Conservation (phyloP, 2,329 filamentous ascomycete species). For the Aspergillus tanneri region DNA sequence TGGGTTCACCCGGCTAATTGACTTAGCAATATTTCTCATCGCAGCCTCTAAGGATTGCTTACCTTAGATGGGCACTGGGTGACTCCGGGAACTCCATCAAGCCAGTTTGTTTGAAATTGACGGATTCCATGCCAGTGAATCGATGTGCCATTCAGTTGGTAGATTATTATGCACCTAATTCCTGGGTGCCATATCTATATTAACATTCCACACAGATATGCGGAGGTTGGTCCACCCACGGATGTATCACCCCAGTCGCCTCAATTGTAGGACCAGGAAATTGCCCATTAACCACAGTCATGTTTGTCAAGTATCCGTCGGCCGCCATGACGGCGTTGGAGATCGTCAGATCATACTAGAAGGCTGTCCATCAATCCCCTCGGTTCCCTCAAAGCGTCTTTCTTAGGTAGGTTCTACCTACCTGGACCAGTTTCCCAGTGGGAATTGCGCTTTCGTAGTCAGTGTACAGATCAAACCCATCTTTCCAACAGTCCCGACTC, state of each 20-base stretch:
- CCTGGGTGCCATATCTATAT: too few species aligned
- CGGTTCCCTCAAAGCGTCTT: too few species aligned
- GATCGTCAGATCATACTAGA: not conserved
- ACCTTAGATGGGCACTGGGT: not conserved
- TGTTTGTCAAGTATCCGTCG: not conserved
- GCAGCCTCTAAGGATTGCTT: too few species aligned
- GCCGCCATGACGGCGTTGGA: not conserved
- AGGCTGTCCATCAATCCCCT: too few species aligned
- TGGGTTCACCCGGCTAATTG: too few species aligned
- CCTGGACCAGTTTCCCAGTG: not conserved
- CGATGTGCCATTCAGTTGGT: not conserved
- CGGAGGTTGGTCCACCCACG: not conserved
- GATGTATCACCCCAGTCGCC: not conserved
- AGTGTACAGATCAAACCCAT: not conserved
- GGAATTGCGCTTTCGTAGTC: not conserved
- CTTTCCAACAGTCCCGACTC: not conserved
- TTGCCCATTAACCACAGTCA: not conserved
- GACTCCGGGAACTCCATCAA: not conserved
- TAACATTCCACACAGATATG: not conserved
- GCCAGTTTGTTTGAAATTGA: not conserved
- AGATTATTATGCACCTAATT: not conserved
- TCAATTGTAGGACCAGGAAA: not conserved
- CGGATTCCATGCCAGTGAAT: not conserved
- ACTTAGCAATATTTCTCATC: too few species aligned
- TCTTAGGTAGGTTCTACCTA: too few species aligned